Percentiles rank a stretch among this genome's conserved stretches.
phyloP scores from a whole-genome alignment of 2,329 filamentous ascomycete genomes.

The Colletotrichum truncatum region DNA sequence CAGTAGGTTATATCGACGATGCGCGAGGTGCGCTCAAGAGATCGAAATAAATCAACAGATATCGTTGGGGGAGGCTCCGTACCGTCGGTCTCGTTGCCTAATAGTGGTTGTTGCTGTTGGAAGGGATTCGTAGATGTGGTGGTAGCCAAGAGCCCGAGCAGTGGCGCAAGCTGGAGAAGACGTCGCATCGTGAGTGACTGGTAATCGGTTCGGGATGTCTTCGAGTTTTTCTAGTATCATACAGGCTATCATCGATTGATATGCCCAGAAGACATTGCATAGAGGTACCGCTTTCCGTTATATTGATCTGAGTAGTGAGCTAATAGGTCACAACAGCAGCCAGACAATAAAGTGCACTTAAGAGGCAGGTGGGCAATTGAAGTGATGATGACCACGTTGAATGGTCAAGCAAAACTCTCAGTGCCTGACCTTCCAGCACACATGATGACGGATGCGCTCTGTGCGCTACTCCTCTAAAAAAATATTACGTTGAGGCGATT shows the following conservation, averaged over 20 bases:
- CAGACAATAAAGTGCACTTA: not conserved
- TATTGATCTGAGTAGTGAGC: not conserved
- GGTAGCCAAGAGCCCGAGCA: not conserved
- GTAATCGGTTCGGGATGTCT: not conserved
- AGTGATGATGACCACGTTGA: slow-evolving; percentile 9
- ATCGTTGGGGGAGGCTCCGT: slow-evolving; percentile 43
- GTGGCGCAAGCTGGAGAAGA: slow-evolving; percentile 3
- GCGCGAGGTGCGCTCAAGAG: slow-evolving; percentile 87
- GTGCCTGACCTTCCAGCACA: slow-evolving; percentile 6
- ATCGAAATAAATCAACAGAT: slow-evolving; percentile 74
- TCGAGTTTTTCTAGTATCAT: not conserved
- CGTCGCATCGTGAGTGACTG: not conserved
- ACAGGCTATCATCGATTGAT: not conserved
- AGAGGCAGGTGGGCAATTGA: not conserved
- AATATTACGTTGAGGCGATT: not conserved
- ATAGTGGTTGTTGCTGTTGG: slow-evolving; percentile 6
- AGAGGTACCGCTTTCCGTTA: not conserved
- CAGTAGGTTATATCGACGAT: slow-evolving; percentile 96
- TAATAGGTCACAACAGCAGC: not conserved
- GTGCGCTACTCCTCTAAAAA: not conserved
- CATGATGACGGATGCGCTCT: slow-evolving; percentile 24
- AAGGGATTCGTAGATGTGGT: not conserved
- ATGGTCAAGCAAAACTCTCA: not conserved
- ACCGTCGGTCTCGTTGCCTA: not conserved
- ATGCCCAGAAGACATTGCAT: slow-evolving; percentile 15